Evolutionary conservation across 2,329 filamentous ascomycete genomes (phyloP).

Genomic region (Phyllosticta citrichinensis): DNA sequence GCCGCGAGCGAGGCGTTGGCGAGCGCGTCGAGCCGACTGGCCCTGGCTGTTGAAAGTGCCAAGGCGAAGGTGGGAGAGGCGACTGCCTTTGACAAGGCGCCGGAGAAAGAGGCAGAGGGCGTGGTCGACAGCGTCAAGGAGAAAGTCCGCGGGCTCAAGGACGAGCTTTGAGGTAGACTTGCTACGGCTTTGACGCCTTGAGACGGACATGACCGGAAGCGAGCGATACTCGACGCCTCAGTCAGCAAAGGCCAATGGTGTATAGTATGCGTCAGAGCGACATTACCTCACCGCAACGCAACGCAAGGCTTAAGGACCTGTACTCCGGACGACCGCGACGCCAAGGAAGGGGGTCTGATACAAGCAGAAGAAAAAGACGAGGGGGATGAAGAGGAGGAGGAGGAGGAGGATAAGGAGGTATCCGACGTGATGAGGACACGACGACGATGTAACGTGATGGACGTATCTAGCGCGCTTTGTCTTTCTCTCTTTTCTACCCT

Average conservation of each 20-base stretch:
- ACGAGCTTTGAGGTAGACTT: background rate
- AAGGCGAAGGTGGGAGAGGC: conserved; percentile 30
- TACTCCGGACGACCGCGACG: no score
- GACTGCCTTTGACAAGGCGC: background rate
- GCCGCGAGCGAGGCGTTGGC: conserved; percentile 30
- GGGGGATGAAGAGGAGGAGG: no score
- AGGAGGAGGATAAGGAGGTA: no score
- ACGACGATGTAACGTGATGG: no score
- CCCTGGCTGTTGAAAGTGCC: conserved; percentile 34
- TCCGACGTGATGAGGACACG: no score
- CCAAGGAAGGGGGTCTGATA: no score
- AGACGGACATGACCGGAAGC: background rate
- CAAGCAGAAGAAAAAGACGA: no score
- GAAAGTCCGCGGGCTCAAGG: conserved; percentile 33
- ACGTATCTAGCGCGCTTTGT: no score
- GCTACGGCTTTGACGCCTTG: background rate
- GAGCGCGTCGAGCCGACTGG: conserved; percentile 33
- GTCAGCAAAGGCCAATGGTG: background rate
- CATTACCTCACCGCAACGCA: no score
- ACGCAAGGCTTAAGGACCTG: no score
- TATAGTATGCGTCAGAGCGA: background rate
- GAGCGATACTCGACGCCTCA: no score
- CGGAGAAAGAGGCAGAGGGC: conserved; percentile 21
- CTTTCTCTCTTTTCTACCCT: no score
- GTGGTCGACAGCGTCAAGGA: conserved; percentile 20